These are phyloP conservation scores for Plasmopara muralis DNA, from an alignment of 352 stramenopile species.

Conservation along the genomic window DNA sequence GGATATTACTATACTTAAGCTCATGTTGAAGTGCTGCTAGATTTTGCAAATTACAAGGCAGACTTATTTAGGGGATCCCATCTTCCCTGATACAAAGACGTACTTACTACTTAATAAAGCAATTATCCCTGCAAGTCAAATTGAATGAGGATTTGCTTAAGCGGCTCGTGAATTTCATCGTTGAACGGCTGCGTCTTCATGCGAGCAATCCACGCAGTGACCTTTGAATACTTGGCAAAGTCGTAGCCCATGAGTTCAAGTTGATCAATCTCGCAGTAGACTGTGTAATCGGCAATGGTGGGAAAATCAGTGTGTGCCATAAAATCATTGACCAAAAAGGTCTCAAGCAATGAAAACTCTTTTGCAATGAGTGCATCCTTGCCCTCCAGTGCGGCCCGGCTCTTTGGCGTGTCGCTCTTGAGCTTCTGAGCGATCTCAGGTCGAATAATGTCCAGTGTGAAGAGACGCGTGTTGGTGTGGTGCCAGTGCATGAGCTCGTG, in stretches of 20 bases:
- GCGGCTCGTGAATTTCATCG: slow-evolving; percentile 41
- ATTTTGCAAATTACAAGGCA: no score
- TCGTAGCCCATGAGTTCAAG: slow-evolving; percentile 48
- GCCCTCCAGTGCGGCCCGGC: slow-evolving; percentile 26
- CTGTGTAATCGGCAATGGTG: slow-evolving; percentile 51
- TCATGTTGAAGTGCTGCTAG: no score
- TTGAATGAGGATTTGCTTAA: slow-evolving; percentile 25
- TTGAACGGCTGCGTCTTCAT: slow-evolving; percentile 53
- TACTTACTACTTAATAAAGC: no score
- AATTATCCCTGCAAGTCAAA: slow-evolving; percentile 12
- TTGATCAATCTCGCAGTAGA: slow-evolving; percentile 64
- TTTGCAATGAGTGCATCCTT: slow-evolving; percentile 35
- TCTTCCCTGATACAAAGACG: no score
- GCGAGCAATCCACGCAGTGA: slow-evolving; percentile 39
- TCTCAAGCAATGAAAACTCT: slow-evolving; percentile 33
- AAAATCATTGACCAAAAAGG: slow-evolving; percentile 42
- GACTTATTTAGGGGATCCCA: no score
- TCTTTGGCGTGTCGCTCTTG: slow-evolving; percentile 28
- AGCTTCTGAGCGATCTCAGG: slow-evolving; percentile 28
- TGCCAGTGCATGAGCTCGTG: slow-evolving; percentile 70
- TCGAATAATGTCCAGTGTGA: slow-evolving; percentile 41
- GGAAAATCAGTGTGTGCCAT: slow-evolving; percentile 40
- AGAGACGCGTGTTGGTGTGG: slow-evolving; percentile 47
- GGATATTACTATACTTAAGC: no score
- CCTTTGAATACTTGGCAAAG: slow-evolving; percentile 46